Conservation (phyloP, 163 green algal species). For the Scenedesmus sp. region DNA sequence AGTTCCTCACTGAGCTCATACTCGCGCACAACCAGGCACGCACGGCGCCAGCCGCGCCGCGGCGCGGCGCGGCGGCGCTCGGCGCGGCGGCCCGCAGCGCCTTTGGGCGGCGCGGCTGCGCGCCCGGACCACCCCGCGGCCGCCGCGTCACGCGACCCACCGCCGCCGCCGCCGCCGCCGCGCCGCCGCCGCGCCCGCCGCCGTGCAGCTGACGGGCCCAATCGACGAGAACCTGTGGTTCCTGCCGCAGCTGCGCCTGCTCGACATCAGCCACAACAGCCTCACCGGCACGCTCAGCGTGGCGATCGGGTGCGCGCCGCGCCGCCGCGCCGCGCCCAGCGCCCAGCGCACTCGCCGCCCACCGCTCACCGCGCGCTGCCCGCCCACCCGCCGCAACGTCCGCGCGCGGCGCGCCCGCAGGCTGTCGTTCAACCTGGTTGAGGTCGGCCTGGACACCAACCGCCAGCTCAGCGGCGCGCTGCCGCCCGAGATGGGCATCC, state of each 20-base stretch:
- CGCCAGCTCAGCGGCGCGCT: background rate
- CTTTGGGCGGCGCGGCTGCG: no score
- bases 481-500: background rate
- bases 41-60: no score
- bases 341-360: no score
- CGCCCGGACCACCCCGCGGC: background rate
- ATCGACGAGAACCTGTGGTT: slow-evolving; percentile 39
- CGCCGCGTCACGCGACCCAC: no score
- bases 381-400: background rate
- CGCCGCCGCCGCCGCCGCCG: no score
- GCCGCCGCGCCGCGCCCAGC: background rate
- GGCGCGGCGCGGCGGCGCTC: no score
- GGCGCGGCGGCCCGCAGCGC: no score
- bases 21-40: slow-evolving; percentile 31
- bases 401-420: background rate
- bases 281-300: slow-evolving; percentile 26
- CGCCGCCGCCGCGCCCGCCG: no score
- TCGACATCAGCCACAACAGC: slow-evolving; percentile 31
- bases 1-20: slow-evolving; percentile 23
- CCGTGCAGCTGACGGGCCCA: slow-evolving; percentile 13
- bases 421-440: slow-evolving; percentile 10
- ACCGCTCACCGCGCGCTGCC: no score
- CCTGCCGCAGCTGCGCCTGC: slow-evolving; percentile 28
- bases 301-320: slow-evolving; percentile 7
- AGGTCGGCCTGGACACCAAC: slow-evolving; percentile 36